Base-by-base conservation (phyloP, 371 early-diverging fungal species). In the Rhizopus microsporus region DNA sequence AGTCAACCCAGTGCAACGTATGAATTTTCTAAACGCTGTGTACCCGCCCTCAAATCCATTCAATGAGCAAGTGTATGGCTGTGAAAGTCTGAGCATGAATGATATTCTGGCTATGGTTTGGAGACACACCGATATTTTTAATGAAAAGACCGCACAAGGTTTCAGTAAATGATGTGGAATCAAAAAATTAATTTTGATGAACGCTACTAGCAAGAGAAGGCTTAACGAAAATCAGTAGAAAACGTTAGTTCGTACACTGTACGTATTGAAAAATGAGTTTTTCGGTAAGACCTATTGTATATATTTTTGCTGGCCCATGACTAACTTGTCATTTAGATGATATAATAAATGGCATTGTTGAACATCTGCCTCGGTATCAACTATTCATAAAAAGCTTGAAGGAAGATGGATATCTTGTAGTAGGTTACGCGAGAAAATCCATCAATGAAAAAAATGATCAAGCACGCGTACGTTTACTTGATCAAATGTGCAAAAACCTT, bases 251-350 rank as follows among this genome's bases (percentile, higher is more conserved):
- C 49, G 54, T 46, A 53, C 34, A 34, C 53, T 57, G 49, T 49
- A 54, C 35, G 47, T 62, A 53, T 33, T 57, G 35, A 62, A 63
- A 45, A 50, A 54, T 49, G 31, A 54, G 30, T 57, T 48, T 50
- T 49, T 63, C 58, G 33, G 58, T 63, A 57, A 63, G 54, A 63
- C 54, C 52, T 57, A 62, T 38, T 53, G 48, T 62, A 53, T 30
- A 35, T 40, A 57, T 62, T 57, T 48, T 57, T 47, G 52, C 53
- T 42, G 45, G 42, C 52, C 48, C 48, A 43, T 61, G 44, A 54
- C 17, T 61, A 55, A 61, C 50, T 51, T 61, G 38, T 53, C 52
- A 33, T 23, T 62, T 48, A 57, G 62, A 53, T 7, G 40, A 32
- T 47, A 62, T 62, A 44, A 56, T 56, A 39, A 46, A 62, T 46